Evolutionary conservation across 192 early-diverging fungal genomes (phyloP).

Genomic region (Coemansia sp.): DNA sequence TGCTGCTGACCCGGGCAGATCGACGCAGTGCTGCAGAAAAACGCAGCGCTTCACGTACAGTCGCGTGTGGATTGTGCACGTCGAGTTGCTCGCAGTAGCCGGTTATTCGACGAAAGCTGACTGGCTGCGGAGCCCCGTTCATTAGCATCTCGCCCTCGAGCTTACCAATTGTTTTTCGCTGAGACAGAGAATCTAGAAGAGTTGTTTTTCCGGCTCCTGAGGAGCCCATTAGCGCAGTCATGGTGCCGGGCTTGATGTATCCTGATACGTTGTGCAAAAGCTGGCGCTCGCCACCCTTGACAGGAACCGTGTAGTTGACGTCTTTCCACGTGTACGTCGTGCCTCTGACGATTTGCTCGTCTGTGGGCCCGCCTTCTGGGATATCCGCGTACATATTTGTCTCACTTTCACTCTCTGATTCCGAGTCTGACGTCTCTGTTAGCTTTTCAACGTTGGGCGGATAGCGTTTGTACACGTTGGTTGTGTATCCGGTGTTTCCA

Average conservation of each 20-base stretch:
- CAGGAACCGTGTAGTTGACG: conserved; percentile 69
- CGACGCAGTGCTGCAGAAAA: conserved; percentile 69
- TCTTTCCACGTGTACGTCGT: conserved; percentile 67
- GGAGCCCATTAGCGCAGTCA: conserved; percentile 74
- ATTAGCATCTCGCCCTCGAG: conserved; percentile 66
- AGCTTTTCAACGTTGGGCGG: conserved; percentile 4
- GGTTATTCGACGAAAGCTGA: conserved; percentile 62
- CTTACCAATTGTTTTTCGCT: conserved; percentile 67
- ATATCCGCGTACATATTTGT: background rate
- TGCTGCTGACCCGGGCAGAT: conserved; percentile 73
- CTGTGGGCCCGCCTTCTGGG: conserved; percentile 3
- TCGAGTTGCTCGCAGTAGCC: conserved; percentile 81
- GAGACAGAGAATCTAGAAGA: conserved; percentile 67
- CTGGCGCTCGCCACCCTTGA: conserved; percentile 62
- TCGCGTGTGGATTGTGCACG: conserved; percentile 66
- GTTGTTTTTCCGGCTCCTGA: conserved; percentile 71
- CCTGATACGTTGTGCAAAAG: conserved; percentile 68
- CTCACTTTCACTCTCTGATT: background rate
- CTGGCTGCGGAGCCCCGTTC: conserved; percentile 49
- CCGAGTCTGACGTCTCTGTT: background rate
- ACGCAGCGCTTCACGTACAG: conserved; percentile 61
- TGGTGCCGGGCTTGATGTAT: conserved; percentile 67
- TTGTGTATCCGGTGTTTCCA: conserved; percentile 44
- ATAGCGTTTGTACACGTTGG: conserved; percentile 39
- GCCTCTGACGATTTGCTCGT: conserved; percentile 41